Evolutionary conservation across 768 basidiomycete genomes (phyloP).

Genomic region (Boletus rubroflammeus): DNA sequence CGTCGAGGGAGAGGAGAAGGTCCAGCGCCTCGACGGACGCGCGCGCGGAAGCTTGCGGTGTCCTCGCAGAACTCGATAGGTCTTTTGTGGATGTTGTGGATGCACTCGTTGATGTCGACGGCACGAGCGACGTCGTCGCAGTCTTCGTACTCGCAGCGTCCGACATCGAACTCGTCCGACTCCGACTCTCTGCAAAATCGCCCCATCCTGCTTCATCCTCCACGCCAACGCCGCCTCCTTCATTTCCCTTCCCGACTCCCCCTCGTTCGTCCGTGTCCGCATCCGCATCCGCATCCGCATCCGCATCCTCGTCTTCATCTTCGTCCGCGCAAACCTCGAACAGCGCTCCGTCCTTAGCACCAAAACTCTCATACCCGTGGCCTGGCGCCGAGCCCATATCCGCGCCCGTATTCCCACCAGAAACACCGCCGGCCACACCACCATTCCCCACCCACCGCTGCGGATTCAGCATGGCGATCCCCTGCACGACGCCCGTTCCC

Average conservation of each 20-base stretch:
- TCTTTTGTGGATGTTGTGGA: constrained; percentile 1
- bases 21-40: constrained; percentile 53
- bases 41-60: constrained; percentile 17
- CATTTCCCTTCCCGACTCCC: not conserved
- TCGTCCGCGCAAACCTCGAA: constrained; percentile 51
- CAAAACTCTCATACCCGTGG: constrained; percentile 21
- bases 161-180: not conserved
- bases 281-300: constrained; percentile 7
- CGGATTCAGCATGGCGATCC: constrained; percentile 87
- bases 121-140: not conserved
- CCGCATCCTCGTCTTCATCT: constrained; percentile 21
- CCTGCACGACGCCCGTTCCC: constrained; percentile 73
- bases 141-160: not conserved
- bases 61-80: not conserved
- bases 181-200: constrained; percentile 15
- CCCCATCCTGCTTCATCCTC: constrained; percentile 27
- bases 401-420: not conserved
- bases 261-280: constrained; percentile 19
- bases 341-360: constrained; percentile 36
- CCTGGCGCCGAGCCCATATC: not conserved
- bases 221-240: not conserved
- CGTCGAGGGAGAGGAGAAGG: constrained; percentile 86
- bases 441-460: constrained; percentile 71
- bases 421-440: constrained; percentile 1
- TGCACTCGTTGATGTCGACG: not conserved